Base-by-base conservation (phyloP, 495 filamentous ascomycete genomes). In the Aspergillus ellipticus region DNA sequence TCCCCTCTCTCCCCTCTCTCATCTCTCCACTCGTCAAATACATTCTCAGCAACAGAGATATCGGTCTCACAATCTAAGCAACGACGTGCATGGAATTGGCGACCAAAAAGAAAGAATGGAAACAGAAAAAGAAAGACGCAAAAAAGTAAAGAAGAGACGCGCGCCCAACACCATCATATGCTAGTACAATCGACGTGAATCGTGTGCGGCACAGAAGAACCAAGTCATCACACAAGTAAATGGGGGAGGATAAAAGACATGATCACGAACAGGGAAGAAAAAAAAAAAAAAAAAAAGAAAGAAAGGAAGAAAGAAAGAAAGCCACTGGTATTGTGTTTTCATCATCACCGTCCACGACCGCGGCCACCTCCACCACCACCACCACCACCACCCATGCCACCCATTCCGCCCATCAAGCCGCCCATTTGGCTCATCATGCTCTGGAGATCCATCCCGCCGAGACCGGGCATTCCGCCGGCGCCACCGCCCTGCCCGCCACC, bases 351-450 rank as follows among this genome's bases (percentile, higher is more conserved):
- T 53, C 75, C 73, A 46, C 73, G 58, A 29, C 70, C 67, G 31
- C 72, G 64, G 57, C 74, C 73, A 58, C 69, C 67, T 33, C 66
- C 66, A 29, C 72, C 72, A 37, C 70, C 70, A 41, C 65, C 66
- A n/a, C 71, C 71, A n/a, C 31, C n/a, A n/a, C n/a, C n/a, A n/a
- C n/a, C n/a, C n/a, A n/a, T n/a, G n/a, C n/a, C n/a, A 7, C 68
- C 68, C 58, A 70, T 66, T 22, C 84, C 85, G 22, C 86, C 83
- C 78, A 84, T 82, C 79, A 88, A 79, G 13, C 81, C 79, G 17
- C 85, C 78, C 84, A 91, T 88, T 58, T 89, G 87, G 75, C 86
- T 86, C 89, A 92, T 92, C 87, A 92, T 88, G 55, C 85, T 82
- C 56, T 87, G 82, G 78, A 90, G 78, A 63, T 90, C 88, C 87